phyloP scores from a whole-genome alignment of 2,329 filamentous ascomycete species.

The Teratosphaeria epicoccoides region DNA sequence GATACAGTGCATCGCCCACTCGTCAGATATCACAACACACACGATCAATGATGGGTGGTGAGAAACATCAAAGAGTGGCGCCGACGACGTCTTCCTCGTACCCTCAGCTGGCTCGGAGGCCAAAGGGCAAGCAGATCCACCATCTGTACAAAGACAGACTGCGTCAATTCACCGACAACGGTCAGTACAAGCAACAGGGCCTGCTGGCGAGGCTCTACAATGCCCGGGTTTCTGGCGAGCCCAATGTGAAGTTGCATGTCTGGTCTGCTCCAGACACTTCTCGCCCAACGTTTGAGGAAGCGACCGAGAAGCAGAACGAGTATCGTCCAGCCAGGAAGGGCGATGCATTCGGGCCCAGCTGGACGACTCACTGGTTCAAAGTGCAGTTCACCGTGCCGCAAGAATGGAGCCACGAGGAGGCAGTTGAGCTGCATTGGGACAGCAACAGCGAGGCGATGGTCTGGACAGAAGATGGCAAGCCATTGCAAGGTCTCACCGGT shows the following conservation, averaged over 20 bases:
- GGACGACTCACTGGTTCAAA: constrained; percentile 97
- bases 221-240: constrained; percentile 53
- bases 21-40: not conserved
- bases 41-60: constrained; percentile 26
- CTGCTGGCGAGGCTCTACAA: constrained; percentile 60
- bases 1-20: not conserved
- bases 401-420: constrained; percentile 61
- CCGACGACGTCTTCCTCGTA: constrained; percentile 26
- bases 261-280: constrained; percentile 57
- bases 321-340: constrained; percentile 69
- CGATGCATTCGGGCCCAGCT: constrained; percentile 78
- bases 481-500: constrained; percentile 83
- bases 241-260: constrained; percentile 69
- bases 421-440: constrained; percentile 95
- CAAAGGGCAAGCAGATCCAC: constrained; percentile 67
- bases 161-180: constrained; percentile 64
- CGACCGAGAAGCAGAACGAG: constrained; percentile 50
- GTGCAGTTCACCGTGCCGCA: constrained; percentile 67
- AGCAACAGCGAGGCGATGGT: constrained; percentile 88
- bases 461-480: constrained; percentile 82
- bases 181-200: constrained; percentile 44
- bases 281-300: constrained; percentile 79
- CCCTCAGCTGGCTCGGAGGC: constrained; percentile 40
- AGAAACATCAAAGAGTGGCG: constrained; percentile 18
- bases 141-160: constrained; percentile 79